These are phyloP conservation scores for Aleurites moluccanus DNA, from an alignment of 441 rosid species.

Conservation along the genomic window DNA sequence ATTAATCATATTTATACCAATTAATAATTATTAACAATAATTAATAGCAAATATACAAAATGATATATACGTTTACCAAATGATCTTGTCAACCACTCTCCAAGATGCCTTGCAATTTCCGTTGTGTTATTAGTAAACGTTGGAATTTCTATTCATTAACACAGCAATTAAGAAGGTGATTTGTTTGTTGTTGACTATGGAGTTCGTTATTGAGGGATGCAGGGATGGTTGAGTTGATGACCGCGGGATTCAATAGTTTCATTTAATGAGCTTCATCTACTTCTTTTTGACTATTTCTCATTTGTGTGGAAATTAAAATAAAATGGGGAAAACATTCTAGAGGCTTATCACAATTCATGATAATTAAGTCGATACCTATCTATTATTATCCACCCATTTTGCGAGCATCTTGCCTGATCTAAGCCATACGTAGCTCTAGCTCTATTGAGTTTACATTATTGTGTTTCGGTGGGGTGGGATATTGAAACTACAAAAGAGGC, in stretches of 20 bases:
- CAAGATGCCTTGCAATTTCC: no score
- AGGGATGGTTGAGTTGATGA: neutral
- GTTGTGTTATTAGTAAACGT: no score
- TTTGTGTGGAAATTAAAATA: neutral
- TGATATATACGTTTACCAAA: no score
- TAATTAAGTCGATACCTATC: no score
- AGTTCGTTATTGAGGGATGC: neutral
- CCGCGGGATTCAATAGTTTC: neutral
- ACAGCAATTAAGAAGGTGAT: no score
- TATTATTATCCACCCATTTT: neutral
- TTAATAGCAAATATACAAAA: no score
- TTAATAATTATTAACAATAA: no score
- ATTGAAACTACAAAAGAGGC: neutral
- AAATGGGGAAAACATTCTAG: neutral
- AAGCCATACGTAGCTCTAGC: neutral
- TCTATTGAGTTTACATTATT: neutral
- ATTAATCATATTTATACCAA: no score
- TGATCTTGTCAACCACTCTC: no score
- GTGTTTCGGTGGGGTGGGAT: neutral
- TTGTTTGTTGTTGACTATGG: no score
- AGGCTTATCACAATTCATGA: neutral
- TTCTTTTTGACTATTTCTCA: neutral
- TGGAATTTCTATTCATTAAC: no score
- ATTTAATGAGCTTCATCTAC: neutral
- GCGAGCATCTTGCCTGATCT: no score